Percentiles rank a stretch among this genome's conserved stretches.
These are phyloP conservation scores for Chlorella sorokiniana DNA, from an alignment of 139 green algal species.

Conservation along the genomic window DNA sequence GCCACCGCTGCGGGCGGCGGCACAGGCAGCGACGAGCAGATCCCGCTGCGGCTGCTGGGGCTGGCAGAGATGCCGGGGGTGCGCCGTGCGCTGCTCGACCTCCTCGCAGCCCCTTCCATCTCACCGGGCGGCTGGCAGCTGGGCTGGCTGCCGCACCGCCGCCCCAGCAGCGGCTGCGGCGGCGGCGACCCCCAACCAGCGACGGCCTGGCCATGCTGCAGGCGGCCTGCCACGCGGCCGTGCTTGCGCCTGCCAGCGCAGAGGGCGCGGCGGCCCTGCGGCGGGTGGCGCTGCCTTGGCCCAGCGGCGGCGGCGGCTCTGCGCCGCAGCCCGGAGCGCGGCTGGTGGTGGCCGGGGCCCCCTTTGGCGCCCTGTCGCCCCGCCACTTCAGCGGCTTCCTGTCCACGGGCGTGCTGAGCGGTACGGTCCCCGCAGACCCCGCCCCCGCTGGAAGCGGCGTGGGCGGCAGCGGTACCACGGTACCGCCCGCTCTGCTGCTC, in stretches of 20 bases:
- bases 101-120: conserved; percentile 19
- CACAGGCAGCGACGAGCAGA: not conserved
- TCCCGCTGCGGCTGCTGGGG: not conserved
- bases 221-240: conserved; percentile 25
- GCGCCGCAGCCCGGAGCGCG: not conserved
- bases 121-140: conserved; percentile 13
- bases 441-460: not conserved
- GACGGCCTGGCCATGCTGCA: not conserved
- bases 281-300: not conserved
- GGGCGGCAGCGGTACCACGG: not conserved
- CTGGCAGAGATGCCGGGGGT: conserved; percentile 20
- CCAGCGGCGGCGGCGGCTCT: not conserved
- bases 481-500: conserved; percentile 37
- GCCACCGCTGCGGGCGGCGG: not conserved
- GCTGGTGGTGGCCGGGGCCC: conserved; percentile 43
- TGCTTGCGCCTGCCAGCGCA: not conserved
- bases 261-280: not conserved
- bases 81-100: not conserved
- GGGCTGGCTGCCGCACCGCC: conserved; percentile 4
- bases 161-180: not conserved
- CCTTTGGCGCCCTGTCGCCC: conserved; percentile 71
- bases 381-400: conserved; percentile 59
- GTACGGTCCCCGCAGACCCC: not conserved
- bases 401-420: conserved; percentile 47
- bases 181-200: not conserved